phyloP scores from a whole-genome alignment of 306 rosid genomes.

The Lathyrus tuberosus region DNA sequence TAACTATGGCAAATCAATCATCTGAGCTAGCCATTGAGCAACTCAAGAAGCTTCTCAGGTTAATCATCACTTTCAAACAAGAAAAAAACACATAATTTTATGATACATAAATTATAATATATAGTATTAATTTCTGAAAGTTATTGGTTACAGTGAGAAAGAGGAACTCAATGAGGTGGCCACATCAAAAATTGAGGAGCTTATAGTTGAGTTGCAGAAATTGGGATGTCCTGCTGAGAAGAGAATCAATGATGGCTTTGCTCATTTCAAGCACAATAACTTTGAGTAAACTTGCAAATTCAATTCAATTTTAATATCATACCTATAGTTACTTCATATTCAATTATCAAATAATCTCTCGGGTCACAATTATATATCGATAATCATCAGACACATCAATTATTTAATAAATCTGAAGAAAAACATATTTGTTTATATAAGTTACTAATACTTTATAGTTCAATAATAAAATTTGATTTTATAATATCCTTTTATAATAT shows the following conservation, averaged over 20 bases:
- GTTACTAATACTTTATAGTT: too few species aligned
- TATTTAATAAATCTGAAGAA: too few species aligned
- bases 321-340: background rate
- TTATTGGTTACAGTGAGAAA: constrained; percentile 47
- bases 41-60: constrained; percentile 57
- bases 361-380: too few species aligned
- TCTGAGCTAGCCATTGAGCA: constrained; percentile 49
- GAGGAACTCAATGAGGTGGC: constrained; percentile 44
- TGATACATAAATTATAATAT: background rate
- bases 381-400: too few species aligned
- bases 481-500: background rate
- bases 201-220: constrained; percentile 42
- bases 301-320: background rate
- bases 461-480: too few species aligned
- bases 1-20: constrained; percentile 49
- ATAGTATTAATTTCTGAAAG: background rate
- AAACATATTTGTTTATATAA: too few species aligned
- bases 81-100: background rate
- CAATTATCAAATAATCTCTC: too few species aligned
- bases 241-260: constrained; percentile 51
- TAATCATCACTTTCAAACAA: constrained; percentile 15
- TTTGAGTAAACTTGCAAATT: constrained; percentile 48
- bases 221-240: constrained; percentile 17
- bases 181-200: constrained; percentile 47
- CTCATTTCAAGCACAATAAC: constrained; percentile 42